Evolutionary conservation across 176 grass and related monocot species (phyloP), one percentile per base, ranked within the genome.

Genomic region (Thinopyrum elongatum): DNA sequence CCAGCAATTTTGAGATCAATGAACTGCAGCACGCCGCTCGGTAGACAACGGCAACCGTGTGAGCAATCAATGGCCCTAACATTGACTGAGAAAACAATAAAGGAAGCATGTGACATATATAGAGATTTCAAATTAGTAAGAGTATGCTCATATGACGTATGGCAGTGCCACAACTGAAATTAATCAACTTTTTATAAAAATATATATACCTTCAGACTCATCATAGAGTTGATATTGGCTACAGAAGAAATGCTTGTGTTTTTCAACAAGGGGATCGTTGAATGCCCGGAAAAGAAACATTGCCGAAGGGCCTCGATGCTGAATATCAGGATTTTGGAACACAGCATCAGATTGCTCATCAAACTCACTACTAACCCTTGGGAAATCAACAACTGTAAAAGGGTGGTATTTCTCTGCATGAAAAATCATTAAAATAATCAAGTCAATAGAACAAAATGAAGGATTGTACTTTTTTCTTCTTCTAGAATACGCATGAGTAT

Each of bases 201-300:
- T 29, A 19, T 35, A 46, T 31, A 14, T 70, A 88, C 72, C 69
- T 88, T 70, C 72, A 61, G 86, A 88, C 58, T 69, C 63, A 82
- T 53, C 23, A 22, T 67, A 23, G 62, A 88, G 80, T 69, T 1
- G 12, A 60, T 88, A 88, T 22, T 0, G 9, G 2, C 0, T 10
- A 69, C 62, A 5, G 69, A 83, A 88, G 5, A 10, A 26, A 83
- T 88, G 80, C 0, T 0, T 21, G 33, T 6, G 0, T 25, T 31
- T 49, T 4, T 3, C 29, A 67, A 44, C 7, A 15, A 68, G 1
- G 16, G 46, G 72, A 70, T 83, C 63, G 7, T 88, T 87, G 25
- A 46, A 82, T 68, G 79, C 46, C 68, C 17, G 28, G 79, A 59
- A 87, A 82, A 77, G 86, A 68, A 4, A 9, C 5, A 82, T 47